These are phyloP conservation scores for Chloromonas sp. DNA, from an alignment of 163 green algal genomes.

Conservation along the genomic window DNA sequence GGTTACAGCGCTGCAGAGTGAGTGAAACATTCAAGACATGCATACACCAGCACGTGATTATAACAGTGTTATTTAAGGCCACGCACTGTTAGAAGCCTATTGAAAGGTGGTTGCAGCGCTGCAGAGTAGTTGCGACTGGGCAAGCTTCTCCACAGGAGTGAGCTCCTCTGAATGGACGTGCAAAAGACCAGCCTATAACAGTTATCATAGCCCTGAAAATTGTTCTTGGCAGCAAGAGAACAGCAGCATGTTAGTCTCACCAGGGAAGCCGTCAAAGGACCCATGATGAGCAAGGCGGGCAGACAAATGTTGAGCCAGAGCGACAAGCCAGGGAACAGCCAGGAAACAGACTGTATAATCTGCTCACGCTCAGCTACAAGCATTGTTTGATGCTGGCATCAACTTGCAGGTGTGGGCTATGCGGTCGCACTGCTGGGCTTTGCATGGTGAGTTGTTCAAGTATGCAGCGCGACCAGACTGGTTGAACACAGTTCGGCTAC, in stretches of 20 bases:
- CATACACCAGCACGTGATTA: neutral
- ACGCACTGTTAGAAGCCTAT: neutral
- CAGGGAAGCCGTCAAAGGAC: no score
- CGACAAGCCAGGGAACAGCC: no score
- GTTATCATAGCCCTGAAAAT: neutral
- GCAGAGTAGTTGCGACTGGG: no score
- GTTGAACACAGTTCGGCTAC: no score
- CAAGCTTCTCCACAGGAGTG: neutral
- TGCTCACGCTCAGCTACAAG: neutral
- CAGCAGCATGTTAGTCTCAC: neutral
- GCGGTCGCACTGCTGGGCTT: neutral
- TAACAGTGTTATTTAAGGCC: neutral
- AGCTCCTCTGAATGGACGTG: neutral
- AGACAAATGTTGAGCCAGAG: no score
- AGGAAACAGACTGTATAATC: neutral
- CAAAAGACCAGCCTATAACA: neutral
- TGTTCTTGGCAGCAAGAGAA: neutral
- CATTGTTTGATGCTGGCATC: neutral
- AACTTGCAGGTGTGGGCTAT: neutral
- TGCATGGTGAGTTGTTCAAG: neutral
- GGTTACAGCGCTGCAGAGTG: constrained; percentile 39
- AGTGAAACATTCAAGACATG: neutral
- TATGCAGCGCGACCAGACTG: no score
- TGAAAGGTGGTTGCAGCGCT: neutral
- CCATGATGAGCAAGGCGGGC: no score